Evolutionary conservation across 2,329 filamentous ascomycete genomes (phyloP).

Genomic region (Phialocephala sp.): DNA sequence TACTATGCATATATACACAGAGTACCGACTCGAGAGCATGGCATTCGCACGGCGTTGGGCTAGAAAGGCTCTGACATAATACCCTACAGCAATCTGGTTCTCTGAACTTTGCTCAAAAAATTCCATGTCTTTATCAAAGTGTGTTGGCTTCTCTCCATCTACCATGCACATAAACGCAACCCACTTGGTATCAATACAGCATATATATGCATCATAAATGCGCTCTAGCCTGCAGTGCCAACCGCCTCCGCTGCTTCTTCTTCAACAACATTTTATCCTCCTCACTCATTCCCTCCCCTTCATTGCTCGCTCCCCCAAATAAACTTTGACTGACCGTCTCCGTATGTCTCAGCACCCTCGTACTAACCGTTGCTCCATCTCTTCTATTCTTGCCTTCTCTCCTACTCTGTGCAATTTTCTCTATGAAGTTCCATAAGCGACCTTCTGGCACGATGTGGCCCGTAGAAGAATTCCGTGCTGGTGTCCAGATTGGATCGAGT

Average conservation of each 20-base stretch:
- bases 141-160: too few species aligned
- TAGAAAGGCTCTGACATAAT: neutral
- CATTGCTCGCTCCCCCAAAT: conserved; percentile 61
- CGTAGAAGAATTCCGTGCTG: conserved; percentile 65
- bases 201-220: conserved; percentile 48
- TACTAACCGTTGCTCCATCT: conserved; percentile 89
- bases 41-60: neutral
- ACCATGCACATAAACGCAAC: conserved; percentile 12
- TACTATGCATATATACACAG: neutral
- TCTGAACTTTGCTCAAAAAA: neutral
- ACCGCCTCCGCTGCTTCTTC: conserved; percentile 55
- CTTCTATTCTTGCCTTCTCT: conserved; percentile 94
- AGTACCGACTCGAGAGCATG: neutral
- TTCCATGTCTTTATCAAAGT: conserved; percentile 37
- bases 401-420: conserved; percentile 80
- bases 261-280: conserved; percentile 57
- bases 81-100: neutral
- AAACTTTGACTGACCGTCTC: conserved; percentile 74
- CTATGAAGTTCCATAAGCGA: conserved; percentile 88
- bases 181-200: conserved; percentile 27
- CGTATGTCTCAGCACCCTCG: conserved; percentile 77
- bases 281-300: conserved; percentile 47
- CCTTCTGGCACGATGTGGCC: conserved; percentile 72
- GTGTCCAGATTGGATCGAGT: conserved; percentile 77
- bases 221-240: conserved; percentile 54